Base-by-base conservation (phyloP, 495 filamentous ascomycete genomes). In the Tuber aestivum region DNA sequence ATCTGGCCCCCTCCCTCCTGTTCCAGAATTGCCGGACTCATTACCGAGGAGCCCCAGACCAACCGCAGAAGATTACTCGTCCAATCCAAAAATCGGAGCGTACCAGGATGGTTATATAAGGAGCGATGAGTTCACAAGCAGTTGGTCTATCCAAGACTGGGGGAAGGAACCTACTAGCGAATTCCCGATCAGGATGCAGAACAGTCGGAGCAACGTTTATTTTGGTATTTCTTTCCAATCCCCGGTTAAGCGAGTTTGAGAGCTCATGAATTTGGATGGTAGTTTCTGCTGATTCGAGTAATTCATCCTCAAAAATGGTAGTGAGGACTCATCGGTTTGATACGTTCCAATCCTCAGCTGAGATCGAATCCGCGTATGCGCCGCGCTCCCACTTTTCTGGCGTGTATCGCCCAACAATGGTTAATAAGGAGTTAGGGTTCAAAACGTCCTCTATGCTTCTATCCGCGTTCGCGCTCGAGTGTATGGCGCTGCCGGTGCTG, bases 401-500 rank as follows among this genome's bases (percentile, higher is more conserved):
- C 45, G 16, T 48, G 40, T 41, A 27, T 38, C 14, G 23, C 37
- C 32, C n/a, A 42, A 44, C 72, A 69, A 32, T 18, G 0, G 44
- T 21, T 70, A 18, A 72, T 75, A 70, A 20, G 21, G 18, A 41
- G 42, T 70, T 41, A 81, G 80, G 18, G 72, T 77, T 32, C 80
- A 76, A 21, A 80, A 82, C 45, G 20, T 83, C 35, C 45, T 83
- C 32, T 76, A 82, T 41, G 82, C 82, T 38, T 83, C 82, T 12
- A 42, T 83, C 70, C 89, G 92, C 35, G 88, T 94, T 79, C 86
- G 87, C 32, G 87, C 87, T 12, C 85, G 88, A 41, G 88, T 87
- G 10, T 70, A 84, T 6, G 89, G 89, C 2, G 84, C 85, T 0
- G 82, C 84, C 0, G 90, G 91, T 70, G 91, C 90, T 41, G 89